phyloP scores from a whole-genome alignment of 2,329 filamentous ascomycete species.

The Fusarium globosum region DNA sequence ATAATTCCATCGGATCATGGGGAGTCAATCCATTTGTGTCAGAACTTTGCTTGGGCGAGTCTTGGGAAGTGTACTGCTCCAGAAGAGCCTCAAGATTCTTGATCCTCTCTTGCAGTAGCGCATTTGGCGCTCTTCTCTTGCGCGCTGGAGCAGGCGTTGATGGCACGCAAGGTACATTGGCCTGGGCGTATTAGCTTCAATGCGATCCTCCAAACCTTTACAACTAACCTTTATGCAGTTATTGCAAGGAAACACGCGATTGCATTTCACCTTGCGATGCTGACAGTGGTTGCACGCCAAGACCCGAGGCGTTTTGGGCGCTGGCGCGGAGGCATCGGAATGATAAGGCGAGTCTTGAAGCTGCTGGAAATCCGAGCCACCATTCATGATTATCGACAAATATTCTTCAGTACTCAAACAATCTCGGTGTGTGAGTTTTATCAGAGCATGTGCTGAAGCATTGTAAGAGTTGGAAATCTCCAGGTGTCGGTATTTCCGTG shows the following conservation, averaged over 20 bases:
- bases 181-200: neutral
- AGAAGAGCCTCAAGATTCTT: conserved; percentile 13
- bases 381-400: neutral
- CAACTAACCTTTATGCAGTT: neutral
- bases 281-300: conserved; percentile 22
- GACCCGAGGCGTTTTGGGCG: conserved; percentile 1
- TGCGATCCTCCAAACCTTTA: rapidly evolving
- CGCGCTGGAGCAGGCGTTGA: conserved; percentile 15
- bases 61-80: conserved; percentile 8
- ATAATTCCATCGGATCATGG: neutral
- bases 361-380: neutral
- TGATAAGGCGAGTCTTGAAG: conserved; percentile 11
- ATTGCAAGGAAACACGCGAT: conserved; percentile 14
- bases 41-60: neutral
- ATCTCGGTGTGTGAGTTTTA: rapidly evolving
- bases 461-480: neutral
- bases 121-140: conserved; percentile 22
- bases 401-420: rapidly evolving
- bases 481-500: neutral
- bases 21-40: neutral
- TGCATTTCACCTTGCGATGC: conserved; percentile 24
- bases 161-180: neutral
- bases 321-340: conserved; percentile 4
- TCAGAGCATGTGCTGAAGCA: neutral
- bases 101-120: neutral